Evolutionary conservation across 2,329 filamentous ascomycete species (phyloP), one percentile per base, ranked within the genome.

Genomic region (Amauroascus niger): DNA sequence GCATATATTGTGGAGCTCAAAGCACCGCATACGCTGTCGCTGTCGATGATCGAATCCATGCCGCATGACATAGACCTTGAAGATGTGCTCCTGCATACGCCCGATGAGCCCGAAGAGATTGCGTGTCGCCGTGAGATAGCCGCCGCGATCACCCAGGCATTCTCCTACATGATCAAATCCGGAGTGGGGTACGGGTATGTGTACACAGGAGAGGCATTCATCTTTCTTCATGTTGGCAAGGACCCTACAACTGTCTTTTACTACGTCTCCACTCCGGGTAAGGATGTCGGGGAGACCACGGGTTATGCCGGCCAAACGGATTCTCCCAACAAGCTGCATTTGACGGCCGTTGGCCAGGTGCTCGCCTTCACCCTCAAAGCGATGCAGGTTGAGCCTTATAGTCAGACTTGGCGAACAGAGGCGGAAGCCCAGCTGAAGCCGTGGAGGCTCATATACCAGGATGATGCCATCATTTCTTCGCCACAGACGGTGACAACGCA

Each of bases 81-180:
- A 41, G 61, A 68, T n/a, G 67, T 74, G 11, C 62, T 76, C 5
- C 57, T 67, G 59, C 14, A 57, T 67, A 54, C 61, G 57, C 30
- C 55, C 22, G 65, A 65, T 3, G 68, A 65, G 13, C 64, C 57
- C 5, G 69, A 70, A 43, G 55, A 64, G 37, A 67, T 73, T 43
- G 57, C 67, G 32, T 68, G 68, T 16, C 67, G 71, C 50, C 67
- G 61, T 55, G 64, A 74, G 4, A 63, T 71, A 0, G 66, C 69
- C 7, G 69, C 74, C 22, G 69, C 74, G 11, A 61, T 79, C 35
- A 73, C 72, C 3, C 71, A 79, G 61, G 71, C 68, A 0, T 79
- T 74, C 58, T 68, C 74, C 33, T 77, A 78, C 60, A 79, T 79
- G 69, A 68, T 79, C 9, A 59, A 72, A 48, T 63, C 62, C 13